Base-by-base conservation (phyloP, 1,284 basidiomycete genomes). In the Puccinia horiana region DNA sequence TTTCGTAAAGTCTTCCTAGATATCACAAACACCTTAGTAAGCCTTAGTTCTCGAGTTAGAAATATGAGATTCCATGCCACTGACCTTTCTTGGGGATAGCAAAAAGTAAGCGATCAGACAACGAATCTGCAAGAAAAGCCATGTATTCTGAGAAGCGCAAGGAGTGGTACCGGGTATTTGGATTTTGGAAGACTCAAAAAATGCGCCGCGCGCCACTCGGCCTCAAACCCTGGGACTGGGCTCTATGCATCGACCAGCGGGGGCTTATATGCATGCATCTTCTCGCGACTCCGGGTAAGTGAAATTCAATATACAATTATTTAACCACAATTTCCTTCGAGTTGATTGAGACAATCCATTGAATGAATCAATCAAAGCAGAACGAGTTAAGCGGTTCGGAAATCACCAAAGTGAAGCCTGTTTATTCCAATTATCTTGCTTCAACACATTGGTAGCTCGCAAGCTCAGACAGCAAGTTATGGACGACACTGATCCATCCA, bases 1-100 rank as follows among this genome's bases (percentile, higher is more conserved):
- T 97, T 83, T 98, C 96, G 86, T 98, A 91, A 83, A 99, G 89
- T 84, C 96, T 90, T 83, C 94, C 94, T 94, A 85, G 56, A 74
- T 54, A 65, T 29, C 32, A 73, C 2, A 32, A 9, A 32, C 70
- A 52, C n/a, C 65, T 61, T 65, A 56, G 49, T 26, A 42, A 67
- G 26, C 5, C 0, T 85, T 81, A 82, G 42, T 29, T 42, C 16
- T 23, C 5, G 29, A 47, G 67, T 40, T 29, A 47, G 44, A 44
- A 47, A 5, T 3, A 67, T 42, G 42, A n/a, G 75, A 16, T 23
- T 42, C 52, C 20, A 74, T 72, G 61, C 44, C 37, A 54, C 49
- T 74, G 83, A 93, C 96, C 96, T 91, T 99, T 99, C 89, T 99
- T 99, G 0, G 96, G 96, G 85, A 99, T 94, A 8, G 96, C 96